Conservation (phyloP, 768 basidiomycete genomes). For the Mycena leptocephala region DNA sequence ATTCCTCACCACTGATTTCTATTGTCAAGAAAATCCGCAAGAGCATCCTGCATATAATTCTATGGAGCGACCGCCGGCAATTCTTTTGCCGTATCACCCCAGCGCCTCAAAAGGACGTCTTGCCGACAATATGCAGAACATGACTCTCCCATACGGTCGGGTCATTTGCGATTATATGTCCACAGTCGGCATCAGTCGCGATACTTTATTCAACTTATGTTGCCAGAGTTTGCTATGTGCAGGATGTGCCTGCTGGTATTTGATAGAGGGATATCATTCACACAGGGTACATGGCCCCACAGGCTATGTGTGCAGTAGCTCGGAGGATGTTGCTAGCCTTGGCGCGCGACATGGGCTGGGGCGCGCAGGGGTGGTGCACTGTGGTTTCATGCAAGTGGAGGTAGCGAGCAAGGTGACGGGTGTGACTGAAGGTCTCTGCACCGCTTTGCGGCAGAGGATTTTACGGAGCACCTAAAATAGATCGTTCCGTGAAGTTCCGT, state of each 20-base stretch:
- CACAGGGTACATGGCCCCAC: not conserved
- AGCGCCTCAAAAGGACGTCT: not conserved
- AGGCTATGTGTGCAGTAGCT: not conserved
- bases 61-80: not conserved
- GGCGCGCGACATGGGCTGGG: no score
- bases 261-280: not conserved
- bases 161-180: not conserved
- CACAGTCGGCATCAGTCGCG: not conserved
- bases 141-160: not conserved
- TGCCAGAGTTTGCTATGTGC: not conserved
- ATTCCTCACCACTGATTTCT: not conserved
- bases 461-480: no score
- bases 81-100: not conserved
- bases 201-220: not conserved
- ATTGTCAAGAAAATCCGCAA: not conserved
- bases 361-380: no score
- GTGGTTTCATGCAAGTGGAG: no score
- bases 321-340: no score
- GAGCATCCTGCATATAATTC: not conserved
- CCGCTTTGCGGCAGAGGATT: no score
- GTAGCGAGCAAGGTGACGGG: no score
- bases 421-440: no score
- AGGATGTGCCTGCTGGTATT: not conserved
- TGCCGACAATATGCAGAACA: not conserved
- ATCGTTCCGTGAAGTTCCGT: no score